Conservation (phyloP, 129 eudicot species). For the Kitagawia praeruptora region DNA sequence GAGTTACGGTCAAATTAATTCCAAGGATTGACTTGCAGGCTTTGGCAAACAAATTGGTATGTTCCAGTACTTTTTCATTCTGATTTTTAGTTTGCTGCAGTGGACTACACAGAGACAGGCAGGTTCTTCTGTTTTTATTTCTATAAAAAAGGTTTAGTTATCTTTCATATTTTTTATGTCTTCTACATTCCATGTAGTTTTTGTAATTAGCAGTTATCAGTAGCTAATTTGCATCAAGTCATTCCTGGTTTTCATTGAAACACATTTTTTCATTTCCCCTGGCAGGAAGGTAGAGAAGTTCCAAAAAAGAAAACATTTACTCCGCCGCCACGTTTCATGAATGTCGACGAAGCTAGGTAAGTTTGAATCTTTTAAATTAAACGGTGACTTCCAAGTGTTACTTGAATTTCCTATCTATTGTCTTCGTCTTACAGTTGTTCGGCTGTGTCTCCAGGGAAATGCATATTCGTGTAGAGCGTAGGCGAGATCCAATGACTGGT, state of each 20-base stretch:
- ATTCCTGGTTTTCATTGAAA: not conserved
- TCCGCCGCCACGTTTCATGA: conserved; percentile 93
- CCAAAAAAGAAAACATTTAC: conserved; percentile 79
- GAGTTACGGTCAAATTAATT: conserved; percentile 76
- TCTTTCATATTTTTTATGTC: not conserved
- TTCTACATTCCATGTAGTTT: not conserved
- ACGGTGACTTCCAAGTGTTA: not conserved
- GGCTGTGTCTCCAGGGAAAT: conserved; percentile 42
- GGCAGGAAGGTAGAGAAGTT: conserved; percentile 89
- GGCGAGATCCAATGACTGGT: conserved; percentile 69
- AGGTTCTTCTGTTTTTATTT: not conserved
- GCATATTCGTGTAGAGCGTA: conserved; percentile 85
- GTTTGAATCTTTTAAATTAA: not conserved
- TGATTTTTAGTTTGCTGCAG: not conserved
- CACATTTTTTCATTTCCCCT: not conserved
- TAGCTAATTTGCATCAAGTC: not conserved
- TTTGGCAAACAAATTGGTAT: conserved; percentile 76
- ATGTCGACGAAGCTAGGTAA: conserved; percentile 93
- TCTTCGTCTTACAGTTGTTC: not conserved
- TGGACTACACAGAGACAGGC: not conserved
- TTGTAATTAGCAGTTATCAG: not conserved
- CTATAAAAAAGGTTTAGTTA: not conserved
- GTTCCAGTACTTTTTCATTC: conserved; percentile 3
- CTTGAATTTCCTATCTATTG: not conserved
- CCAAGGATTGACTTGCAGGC: conserved; percentile 94